Conservation (phyloP, 768 basidiomycete genomes). For the Butyriboletus loyo region DNA sequence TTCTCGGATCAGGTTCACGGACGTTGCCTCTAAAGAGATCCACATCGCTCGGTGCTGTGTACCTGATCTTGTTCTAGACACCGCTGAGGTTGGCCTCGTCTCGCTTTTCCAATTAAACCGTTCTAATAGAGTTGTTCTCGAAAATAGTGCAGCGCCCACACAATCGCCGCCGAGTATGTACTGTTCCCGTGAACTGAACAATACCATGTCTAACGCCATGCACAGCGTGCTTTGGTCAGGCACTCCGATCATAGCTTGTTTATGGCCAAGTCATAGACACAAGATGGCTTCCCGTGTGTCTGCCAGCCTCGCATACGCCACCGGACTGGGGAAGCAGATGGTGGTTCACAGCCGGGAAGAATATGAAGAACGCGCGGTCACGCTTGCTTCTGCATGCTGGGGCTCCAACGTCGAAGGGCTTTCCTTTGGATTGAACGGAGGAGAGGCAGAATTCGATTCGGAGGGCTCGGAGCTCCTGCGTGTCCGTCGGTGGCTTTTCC, state of each 20-base stretch:
- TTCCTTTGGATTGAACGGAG: neutral
- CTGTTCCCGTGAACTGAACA: neutral
- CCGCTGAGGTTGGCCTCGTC: conserved; percentile 39
- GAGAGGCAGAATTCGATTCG: neutral
- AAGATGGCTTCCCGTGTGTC: conserved; percentile 53
- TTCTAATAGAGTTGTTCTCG: neutral
- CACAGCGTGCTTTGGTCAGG: conserved; percentile 49
- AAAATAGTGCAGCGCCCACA: conserved; percentile 50
- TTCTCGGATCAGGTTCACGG: conserved; percentile 45
- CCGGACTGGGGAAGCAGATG: conserved; percentile 48
- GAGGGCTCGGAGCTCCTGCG: conserved; percentile 36
- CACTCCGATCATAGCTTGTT: conserved; percentile 46
- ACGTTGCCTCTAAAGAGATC: conserved; percentile 44
- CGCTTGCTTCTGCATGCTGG: conserved; percentile 33
- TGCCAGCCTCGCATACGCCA: conserved; percentile 46
- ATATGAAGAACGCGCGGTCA: conserved; percentile 46
- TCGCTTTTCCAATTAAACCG: neutral
- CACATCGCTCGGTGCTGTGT: conserved; percentile 46
- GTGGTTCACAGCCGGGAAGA: conserved; percentile 40
- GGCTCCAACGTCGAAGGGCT: conserved; percentile 12
- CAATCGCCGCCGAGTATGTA: conserved; percentile 47
- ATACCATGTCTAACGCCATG: neutral
- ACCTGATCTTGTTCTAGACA: conserved; percentile 52
- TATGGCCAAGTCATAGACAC: conserved; percentile 41
- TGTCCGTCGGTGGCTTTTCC: conserved; percentile 41